These are phyloP conservation scores for Angophora floribunda DNA, from an alignment of 345 rosid genomes.

Conservation along the genomic window DNA sequence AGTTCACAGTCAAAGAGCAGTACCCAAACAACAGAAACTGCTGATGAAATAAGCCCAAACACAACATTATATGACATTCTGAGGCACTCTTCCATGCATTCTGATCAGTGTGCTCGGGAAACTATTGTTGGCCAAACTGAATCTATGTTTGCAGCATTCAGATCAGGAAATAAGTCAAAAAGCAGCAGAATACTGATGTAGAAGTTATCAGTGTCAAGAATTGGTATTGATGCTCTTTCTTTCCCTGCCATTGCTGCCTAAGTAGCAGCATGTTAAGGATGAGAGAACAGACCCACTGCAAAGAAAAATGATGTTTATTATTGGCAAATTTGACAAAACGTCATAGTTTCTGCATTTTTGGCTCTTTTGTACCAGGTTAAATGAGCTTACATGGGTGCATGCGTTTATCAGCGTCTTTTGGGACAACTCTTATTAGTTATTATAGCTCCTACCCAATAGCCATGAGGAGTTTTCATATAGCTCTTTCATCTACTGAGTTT, in stretches of 20 bases:
- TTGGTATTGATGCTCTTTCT: neutral
- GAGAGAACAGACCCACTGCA: neutral
- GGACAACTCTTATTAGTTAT: neutral
- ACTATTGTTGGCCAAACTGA: slow-evolving; percentile 35
- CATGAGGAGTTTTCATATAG: neutral
- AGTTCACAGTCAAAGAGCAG: slow-evolving; percentile 39
- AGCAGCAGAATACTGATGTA: slow-evolving; percentile 3
- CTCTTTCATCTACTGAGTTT: neutral
- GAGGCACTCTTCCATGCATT: slow-evolving; percentile 40
- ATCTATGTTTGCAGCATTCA: slow-evolving; percentile 75
- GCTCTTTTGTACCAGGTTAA: neutral
- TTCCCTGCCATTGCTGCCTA: neutral
- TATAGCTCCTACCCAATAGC: neutral
- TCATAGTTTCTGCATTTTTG: neutral
- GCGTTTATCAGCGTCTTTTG: neutral
- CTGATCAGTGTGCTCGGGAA: slow-evolving; percentile 17
- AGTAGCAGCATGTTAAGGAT: neutral
- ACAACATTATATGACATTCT: slow-evolving; percentile 57
- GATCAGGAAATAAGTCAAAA: slow-evolving; percentile 39
- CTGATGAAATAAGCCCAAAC: slow-evolving; percentile 23
- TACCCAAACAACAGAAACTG: slow-evolving; percentile 16
- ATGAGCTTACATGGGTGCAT: neutral
- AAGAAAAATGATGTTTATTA: neutral
- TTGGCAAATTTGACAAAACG: neutral
- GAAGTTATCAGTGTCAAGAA: neutral